Conservation (phyloP, 2,329 filamentous ascomycete species). For the Calonectria honghensis region DNA sequence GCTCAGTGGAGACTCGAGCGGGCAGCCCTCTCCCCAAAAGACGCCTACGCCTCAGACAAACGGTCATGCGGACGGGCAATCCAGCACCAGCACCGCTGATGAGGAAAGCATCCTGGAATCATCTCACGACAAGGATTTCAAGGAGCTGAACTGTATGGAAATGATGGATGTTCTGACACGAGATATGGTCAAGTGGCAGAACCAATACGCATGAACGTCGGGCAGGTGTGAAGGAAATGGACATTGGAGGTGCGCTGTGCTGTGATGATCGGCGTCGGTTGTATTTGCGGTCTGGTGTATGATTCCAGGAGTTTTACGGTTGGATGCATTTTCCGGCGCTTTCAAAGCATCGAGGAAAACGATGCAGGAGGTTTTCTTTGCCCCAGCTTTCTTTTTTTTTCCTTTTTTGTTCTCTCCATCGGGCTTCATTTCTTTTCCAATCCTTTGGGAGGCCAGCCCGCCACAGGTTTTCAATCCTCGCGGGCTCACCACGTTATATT, state of each 20-base stretch:
- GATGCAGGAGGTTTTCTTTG: constrained; percentile 44
- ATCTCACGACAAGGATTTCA: constrained; percentile 75
- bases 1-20: constrained; percentile 63
- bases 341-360: constrained; percentile 46
- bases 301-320: constrained; percentile 48
- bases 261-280: constrained; percentile 33
- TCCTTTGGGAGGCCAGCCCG: constrained; percentile 19
- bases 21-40: constrained; percentile 64
- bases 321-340: constrained; percentile 51
- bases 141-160: constrained; percentile 84
- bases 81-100: constrained; percentile 49
- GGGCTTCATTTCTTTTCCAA: constrained; percentile 34
- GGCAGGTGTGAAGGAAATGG: not conserved
- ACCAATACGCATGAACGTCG: constrained; percentile 73
- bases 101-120: constrained; percentile 52
- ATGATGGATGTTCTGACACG: constrained; percentile 93
- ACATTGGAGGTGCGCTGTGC: not conserved
- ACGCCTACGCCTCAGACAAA: constrained; percentile 61
- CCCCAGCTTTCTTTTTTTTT: constrained; percentile 28
- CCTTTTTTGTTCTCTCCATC: constrained; percentile 25
- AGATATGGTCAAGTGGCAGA: constrained; percentile 90
- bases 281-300: constrained; percentile 33
- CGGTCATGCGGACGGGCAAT: constrained; percentile 56
- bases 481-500: constrained; percentile 28
- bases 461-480: constrained; percentile 28